phyloP scores from a whole-genome alignment of 257 asterid species.

The Solanum acaule region DNA sequence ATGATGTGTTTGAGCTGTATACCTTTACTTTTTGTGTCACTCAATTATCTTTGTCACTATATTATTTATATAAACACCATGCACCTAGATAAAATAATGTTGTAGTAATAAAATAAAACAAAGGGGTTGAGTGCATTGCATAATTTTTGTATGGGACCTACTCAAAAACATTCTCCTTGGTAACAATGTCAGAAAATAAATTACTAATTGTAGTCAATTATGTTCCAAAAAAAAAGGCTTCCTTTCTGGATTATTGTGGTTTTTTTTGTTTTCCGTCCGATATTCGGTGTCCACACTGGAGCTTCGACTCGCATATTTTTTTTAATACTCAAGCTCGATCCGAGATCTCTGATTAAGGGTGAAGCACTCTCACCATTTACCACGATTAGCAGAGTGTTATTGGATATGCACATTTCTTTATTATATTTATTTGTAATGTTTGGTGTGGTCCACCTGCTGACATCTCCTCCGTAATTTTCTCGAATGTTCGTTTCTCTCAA shows the following conservation, averaged over 20 bases:
- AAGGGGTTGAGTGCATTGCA: background rate
- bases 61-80: background rate
- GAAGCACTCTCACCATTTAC: fast-evolving
- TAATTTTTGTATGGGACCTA: background rate
- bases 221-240: background rate
- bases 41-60: background rate
- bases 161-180: background rate
- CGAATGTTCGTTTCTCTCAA: background rate
- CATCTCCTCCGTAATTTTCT: background rate
- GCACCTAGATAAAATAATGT: background rate
- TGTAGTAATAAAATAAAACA: background rate
- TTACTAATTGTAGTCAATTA: background rate
- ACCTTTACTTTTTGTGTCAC: background rate
- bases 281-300: no score
- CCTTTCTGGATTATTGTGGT: background rate
- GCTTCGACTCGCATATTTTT: no score
- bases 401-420: background rate
- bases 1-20: background rate
- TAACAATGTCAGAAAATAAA: background rate
- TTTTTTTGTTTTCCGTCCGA: background rate
- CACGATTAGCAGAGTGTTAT: background rate
- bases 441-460: background rate
- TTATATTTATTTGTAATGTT: background rate
- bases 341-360: no score
- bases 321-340: no score